Evolutionary conservation across 2,329 filamentous ascomycete species (phyloP).

Genomic region (Byssothecium circinans): DNA sequence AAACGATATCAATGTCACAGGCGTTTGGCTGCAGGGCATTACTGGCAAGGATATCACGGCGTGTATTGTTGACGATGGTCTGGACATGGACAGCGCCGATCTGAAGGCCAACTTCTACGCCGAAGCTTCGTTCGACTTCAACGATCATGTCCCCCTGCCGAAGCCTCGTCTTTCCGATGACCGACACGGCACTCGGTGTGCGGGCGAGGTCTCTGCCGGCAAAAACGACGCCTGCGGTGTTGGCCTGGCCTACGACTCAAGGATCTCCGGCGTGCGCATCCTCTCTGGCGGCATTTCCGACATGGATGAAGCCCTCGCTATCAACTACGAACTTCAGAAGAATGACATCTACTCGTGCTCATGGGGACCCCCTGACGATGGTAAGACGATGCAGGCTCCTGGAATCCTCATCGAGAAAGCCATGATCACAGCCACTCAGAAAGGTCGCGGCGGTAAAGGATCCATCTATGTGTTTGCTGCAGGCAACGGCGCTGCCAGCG

Average conservation of each 20-base stretch:
- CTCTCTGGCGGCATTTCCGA: slow-evolving; percentile 88
- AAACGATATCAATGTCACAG: slow-evolving; percentile 96
- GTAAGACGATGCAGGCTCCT: slow-evolving; percentile 89
- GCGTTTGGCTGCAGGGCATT: slow-evolving; percentile 85
- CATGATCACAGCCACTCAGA: slow-evolving; percentile 89
- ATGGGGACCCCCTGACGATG: slow-evolving; percentile 95
- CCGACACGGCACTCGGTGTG: slow-evolving; percentile 88
- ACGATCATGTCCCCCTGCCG: slow-evolving; percentile 78
- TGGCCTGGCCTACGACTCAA: slow-evolving; percentile 92
- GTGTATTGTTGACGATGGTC: slow-evolving; percentile 91
- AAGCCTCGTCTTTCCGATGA: slow-evolving; percentile 83
- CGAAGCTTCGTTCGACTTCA: slow-evolving; percentile 92
- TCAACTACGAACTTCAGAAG: slow-evolving; percentile 88
- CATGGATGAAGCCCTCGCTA: slow-evolving; percentile 84
- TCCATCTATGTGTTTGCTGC: slow-evolving; percentile 97
- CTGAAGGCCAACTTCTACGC: slow-evolving; percentile 93
- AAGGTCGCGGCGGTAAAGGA: slow-evolving; percentile 79
- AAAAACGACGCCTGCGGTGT: slow-evolving; percentile 91
- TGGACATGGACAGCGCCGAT: slow-evolving; percentile 95
- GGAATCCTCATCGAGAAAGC: slow-evolving; percentile 84
- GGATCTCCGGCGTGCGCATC: slow-evolving; percentile 88
- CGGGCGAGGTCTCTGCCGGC: slow-evolving; percentile 90
- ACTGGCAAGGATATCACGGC: slow-evolving; percentile 88
- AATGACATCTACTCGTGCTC: slow-evolving; percentile 99
- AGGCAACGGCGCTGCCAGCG: slow-evolving; percentile 82